Percentiles rank a stretch among this genome's conserved stretches.
Evolutionary conservation across 2,329 filamentous ascomycete species (phyloP).

Genomic region (Pseudocercospora macadamiae): DNA sequence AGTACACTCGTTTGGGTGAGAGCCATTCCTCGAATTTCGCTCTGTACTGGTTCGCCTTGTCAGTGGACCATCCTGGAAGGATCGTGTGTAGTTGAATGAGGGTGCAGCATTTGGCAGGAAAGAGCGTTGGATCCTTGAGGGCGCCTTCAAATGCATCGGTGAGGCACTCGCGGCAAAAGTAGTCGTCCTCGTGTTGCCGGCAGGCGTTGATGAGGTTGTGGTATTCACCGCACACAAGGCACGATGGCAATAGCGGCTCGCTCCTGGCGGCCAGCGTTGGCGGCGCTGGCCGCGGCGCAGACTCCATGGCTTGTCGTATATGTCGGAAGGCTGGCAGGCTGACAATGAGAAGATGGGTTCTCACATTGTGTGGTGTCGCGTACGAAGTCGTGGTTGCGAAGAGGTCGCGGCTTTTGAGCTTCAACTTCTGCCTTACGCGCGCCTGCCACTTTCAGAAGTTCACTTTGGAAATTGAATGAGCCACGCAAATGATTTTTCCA

Average conservation of each 20-base stretch:
- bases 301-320: neutral
- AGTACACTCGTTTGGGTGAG: constrained; percentile 52
- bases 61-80: constrained; percentile 39
- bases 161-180: constrained; percentile 44
- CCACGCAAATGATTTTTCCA: neutral
- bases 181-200: constrained; percentile 32
- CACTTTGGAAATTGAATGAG: neutral
- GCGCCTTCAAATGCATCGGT: constrained; percentile 43
- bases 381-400: no score
- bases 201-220: constrained; percentile 37
- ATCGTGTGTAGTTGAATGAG: constrained; percentile 49
- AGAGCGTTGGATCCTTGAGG: neutral
- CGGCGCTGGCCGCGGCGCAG: neutral
- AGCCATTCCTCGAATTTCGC: constrained; percentile 53
- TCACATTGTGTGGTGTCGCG: no score
- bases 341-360: no score
- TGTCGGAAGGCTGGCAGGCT: constrained; percentile 1
- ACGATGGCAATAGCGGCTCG: constrained; percentile 18
- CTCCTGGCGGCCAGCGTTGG: neutral
- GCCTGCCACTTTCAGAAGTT: neutral
- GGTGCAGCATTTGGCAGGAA: constrained; percentile 42
- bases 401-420: no score
- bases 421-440: constrained; percentile 1
- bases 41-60: constrained; percentile 44
- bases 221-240: constrained; percentile 33